phyloP scores from a whole-genome alignment of 306 rosid genomes.

The Vachellia collinsii region DNA sequence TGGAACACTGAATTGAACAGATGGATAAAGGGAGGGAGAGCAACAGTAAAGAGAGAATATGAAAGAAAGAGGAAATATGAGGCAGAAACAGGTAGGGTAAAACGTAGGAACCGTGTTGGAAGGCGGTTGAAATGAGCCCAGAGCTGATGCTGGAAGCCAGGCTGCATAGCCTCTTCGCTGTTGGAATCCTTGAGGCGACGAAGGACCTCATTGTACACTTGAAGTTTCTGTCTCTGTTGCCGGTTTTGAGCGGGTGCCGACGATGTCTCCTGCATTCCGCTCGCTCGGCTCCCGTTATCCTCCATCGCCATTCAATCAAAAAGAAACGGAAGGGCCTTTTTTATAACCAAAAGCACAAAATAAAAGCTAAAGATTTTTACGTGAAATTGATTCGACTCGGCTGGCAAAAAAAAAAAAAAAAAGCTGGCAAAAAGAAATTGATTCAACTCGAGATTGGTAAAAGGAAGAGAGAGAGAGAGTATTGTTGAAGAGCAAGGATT shows the following conservation, averaged over 20 bases:
- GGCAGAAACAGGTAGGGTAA: neutral
- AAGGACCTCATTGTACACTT: slow-evolving; percentile 92
- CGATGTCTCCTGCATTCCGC: slow-evolving; percentile 51
- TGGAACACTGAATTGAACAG: neutral
- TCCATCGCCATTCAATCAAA: slow-evolving; percentile 56
- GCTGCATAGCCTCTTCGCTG: slow-evolving; percentile 64
- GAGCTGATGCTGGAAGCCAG: slow-evolving; percentile 81
- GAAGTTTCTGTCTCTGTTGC: slow-evolving; percentile 66
- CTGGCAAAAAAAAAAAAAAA: too few relatives aligned
- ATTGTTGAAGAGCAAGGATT: neutral
- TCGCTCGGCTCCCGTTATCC: slow-evolving; percentile 74
- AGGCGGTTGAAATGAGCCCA: slow-evolving; percentile 98
- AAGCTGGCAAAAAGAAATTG: too few relatives aligned
- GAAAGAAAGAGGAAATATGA: neutral
- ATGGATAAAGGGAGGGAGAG: neutral
- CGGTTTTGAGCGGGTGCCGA: slow-evolving; percentile 57
- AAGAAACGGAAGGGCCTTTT: neutral
- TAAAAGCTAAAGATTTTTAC: slow-evolving; percentile 20
- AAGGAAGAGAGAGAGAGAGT: neutral
- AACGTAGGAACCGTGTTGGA: slow-evolving; percentile 76
- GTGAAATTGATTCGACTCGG: neutral
- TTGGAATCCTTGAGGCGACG: slow-evolving; percentile 81
- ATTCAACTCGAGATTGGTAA: neutral
- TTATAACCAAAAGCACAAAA: neutral
- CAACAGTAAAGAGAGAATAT: neutral